phyloP scores from a whole-genome alignment of 345 rosid species.

The Melaleuca quinquenervia region DNA sequence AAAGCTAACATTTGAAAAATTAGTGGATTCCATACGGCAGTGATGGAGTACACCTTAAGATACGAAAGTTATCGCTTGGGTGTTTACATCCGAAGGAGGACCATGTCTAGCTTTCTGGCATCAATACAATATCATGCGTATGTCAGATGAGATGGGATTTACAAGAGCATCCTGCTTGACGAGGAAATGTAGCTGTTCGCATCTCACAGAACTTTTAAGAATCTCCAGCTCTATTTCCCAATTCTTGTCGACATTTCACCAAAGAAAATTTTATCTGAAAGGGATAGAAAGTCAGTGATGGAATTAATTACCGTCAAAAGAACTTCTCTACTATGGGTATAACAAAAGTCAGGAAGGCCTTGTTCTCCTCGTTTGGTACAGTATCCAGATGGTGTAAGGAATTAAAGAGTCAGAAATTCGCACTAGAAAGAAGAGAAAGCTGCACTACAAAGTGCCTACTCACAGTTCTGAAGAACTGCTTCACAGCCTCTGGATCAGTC shows the following conservation, averaged over 20 bases:
- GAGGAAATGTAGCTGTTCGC: not conserved
- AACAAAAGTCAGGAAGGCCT: conserved; percentile 63
- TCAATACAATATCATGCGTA: not conserved
- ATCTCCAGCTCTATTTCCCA: not conserved
- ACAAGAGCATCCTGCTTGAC: not conserved
- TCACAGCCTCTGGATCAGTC: conserved; percentile 41
- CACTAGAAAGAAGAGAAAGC: not conserved
- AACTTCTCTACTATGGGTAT: conserved; percentile 67
- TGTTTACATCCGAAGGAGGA: not conserved
- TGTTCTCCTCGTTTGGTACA: conserved; percentile 57
- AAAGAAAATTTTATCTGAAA: not conserved
- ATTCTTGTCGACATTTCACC: not conserved
- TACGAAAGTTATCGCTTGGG: not conserved
- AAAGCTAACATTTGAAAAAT: not conserved
- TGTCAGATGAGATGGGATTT: not conserved
- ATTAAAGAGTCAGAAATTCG: not conserved
- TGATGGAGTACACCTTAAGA: not conserved
- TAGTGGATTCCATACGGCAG: not conserved
- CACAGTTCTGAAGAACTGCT: conserved; percentile 72
- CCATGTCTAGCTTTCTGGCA: not conserved
- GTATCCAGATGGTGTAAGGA: conserved; percentile 56
- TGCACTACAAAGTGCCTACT: not conserved
- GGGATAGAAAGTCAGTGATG: not conserved
- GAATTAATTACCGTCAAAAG: conserved; percentile 41
- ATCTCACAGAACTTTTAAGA: not conserved